Evolutionary conservation across 305 asterid genomes (phyloP), one percentile per base, ranked within the genome.

Genomic region (Fraxinus paxiana): DNA sequence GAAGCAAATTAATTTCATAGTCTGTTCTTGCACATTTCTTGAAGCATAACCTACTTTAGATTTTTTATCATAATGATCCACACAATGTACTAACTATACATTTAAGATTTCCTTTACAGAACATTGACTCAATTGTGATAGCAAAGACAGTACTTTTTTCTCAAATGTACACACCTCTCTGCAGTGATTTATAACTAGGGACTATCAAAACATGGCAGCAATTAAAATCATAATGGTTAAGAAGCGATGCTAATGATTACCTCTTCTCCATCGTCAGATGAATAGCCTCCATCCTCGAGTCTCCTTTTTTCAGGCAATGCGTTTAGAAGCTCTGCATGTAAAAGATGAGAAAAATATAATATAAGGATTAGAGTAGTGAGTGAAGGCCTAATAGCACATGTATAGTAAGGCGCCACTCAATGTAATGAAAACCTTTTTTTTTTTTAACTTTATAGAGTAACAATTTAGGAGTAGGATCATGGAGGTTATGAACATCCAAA

Each of bases 241-340:
- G 28, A 33, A 18, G 13, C n/a, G 3, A 34, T 72, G 37, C 48
- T 73, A 65, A 65, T 78, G 56, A 76, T 77, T 83, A 86, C 96
- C 90, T 88, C 91, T 28, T 87, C 95, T 0, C 84, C 90, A 35
- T 91, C 97, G 78, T 89, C 92, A 65, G 97, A 92, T 72, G 90
- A 88, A 85, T 73, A 85, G 84, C 97, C 94, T 54, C 97, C 98
- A 74, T 96, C 97, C 82, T 92, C 97, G 1, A 79, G 84, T 77
- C 86, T 88, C 85, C 97, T 86, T 80, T 92, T 96, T 48, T 89
- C 97, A 71, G 98, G 99, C 35, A 96, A 87, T 73, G 84, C 97
- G 88, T 96, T 97, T 8, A 96, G 85, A 51, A 96, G 90, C 77
- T 89, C 99, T 96, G 92, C 75, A 71, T 35, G 24, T 33, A 76